phyloP scores from a whole-genome alignment of 2,329 filamentous ascomycete species.

The Pyrenophora tritici-repentis region DNA sequence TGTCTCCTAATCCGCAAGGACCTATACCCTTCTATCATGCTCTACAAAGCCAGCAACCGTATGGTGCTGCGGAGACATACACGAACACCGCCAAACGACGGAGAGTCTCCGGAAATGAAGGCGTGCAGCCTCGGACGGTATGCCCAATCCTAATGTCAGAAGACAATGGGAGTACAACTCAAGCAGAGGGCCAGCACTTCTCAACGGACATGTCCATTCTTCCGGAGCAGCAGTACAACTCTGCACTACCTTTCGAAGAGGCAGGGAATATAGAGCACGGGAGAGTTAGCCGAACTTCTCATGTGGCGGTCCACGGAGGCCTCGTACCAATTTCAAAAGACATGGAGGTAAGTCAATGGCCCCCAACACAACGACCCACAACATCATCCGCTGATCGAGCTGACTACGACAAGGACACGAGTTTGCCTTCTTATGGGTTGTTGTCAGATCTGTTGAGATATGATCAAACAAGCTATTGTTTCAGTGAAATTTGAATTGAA shows the following conservation, averaged over 20 bases:
- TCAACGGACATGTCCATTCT: neutral
- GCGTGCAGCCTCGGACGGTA: neutral
- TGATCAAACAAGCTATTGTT: no score
- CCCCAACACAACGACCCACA: no score
- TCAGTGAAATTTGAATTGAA: no score
- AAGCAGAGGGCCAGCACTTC: neutral
- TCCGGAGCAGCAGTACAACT: neutral
- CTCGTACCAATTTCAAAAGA: neutral
- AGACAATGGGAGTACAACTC: neutral
- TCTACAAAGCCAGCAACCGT: neutral
- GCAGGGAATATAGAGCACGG: neutral
- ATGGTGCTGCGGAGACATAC: neutral
- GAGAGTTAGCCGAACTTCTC: neutral
- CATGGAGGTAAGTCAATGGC: neutral
- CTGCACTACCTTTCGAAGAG: neutral
- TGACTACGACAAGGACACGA: no score
- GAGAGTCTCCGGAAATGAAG: neutral
- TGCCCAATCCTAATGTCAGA: neutral
- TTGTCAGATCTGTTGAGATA: no score
- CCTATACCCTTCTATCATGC: no score
- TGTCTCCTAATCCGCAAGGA: neutral
- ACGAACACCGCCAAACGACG: neutral
- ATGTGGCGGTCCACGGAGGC: neutral
- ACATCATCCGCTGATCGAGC: no score
- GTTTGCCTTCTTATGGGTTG: no score